These are phyloP conservation scores for Thielaviopsis musarum DNA, from an alignment of 2,329 filamentous ascomycete species.

Conservation along the genomic window DNA sequence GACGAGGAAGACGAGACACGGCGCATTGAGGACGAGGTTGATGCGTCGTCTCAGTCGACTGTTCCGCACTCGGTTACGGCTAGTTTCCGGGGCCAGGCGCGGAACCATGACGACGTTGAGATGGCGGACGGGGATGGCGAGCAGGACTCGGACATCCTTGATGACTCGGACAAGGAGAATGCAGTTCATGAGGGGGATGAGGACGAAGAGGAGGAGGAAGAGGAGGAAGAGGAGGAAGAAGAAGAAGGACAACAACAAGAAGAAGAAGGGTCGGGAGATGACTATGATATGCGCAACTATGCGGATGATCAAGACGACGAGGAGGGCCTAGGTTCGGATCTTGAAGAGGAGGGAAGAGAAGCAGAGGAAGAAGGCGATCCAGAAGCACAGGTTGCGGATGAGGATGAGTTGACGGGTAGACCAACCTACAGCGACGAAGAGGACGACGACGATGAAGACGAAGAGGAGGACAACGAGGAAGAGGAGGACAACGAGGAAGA, in stretches of 20 bases:
- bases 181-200: slow-evolving; percentile 20
- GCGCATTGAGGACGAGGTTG: neutral
- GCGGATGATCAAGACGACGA: slow-evolving; percentile 16
- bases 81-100: neutral
- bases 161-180: slow-evolving; percentile 15
- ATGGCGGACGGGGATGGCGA: neutral
- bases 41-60: neutral
- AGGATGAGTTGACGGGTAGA: slow-evolving; percentile 4
- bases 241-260: slow-evolving; percentile 11
- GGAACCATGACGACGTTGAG: neutral
- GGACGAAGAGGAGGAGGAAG: slow-evolving; percentile 16
- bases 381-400: slow-evolving; percentile 5
- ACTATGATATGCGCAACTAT: slow-evolving; percentile 16
- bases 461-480: neutral
- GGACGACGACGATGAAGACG: slow-evolving; percentile 3
- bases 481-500: neutral
- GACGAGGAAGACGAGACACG: slow-evolving; percentile 16
- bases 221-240: slow-evolving; percentile 13
- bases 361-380: neutral
- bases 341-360: slow-evolving; percentile 6
- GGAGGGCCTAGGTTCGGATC: slow-evolving; percentile 4
- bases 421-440: slow-evolving; percentile 3
- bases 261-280: slow-evolving; percentile 13
- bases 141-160: slow-evolving; percentile 10
- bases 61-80: neutral